Base-by-base conservation (phyloP, 2,329 filamentous ascomycete genomes). In the Hypoxylon sp. region DNA sequence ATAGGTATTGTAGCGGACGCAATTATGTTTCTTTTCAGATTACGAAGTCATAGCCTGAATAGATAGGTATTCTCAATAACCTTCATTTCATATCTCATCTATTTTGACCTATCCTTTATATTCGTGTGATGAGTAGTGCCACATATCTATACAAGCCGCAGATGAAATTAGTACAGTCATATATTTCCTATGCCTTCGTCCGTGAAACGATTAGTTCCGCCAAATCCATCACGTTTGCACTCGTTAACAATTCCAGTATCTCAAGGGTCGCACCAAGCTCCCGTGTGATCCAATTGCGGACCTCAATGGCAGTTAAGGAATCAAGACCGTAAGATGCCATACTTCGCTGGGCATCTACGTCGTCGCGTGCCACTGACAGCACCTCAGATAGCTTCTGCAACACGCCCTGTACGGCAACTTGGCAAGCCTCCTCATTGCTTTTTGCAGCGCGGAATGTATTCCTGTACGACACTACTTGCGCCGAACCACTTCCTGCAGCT, bases 351-450 rank as follows among this genome's bases (percentile, higher is more conserved):
- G 70, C 67, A 51, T 73, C 71, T 41, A 73, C 68, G 45, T 73
- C 70, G 5, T 69, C 68, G 21, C 49, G 57, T 23, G 65, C 65
- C 34, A 72, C 68, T 21, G 68, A 71, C 5, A 72, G 56, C 36
- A 73, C 68, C 23, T 70, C 72, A 13, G 75, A 74, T 25, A 78
- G 66, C 69, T 78, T 79, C 57, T 76, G 64, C 17, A 75, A 43
- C 2, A 78, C 57, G 4, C 76, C 76, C 41, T 73, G 63, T 7
- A 71, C 68, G 14, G 70, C 75, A 25, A 78, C 72, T 38, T 64
- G 58, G 11, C 67, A 67, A n/a, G 75, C 75, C 61, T 78, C 76
- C 13, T 74, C 73, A 25, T 71, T 69, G 36, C 66, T 71, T 43
- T 67, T 67, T 45, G 76, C 75, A 23, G 68, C 68, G 7, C 74